Percentiles rank a stretch among this genome's conserved stretches.
Conservation (phyloP, 306 rosid genomes). For the Begonia fuchsioides region DNA sequence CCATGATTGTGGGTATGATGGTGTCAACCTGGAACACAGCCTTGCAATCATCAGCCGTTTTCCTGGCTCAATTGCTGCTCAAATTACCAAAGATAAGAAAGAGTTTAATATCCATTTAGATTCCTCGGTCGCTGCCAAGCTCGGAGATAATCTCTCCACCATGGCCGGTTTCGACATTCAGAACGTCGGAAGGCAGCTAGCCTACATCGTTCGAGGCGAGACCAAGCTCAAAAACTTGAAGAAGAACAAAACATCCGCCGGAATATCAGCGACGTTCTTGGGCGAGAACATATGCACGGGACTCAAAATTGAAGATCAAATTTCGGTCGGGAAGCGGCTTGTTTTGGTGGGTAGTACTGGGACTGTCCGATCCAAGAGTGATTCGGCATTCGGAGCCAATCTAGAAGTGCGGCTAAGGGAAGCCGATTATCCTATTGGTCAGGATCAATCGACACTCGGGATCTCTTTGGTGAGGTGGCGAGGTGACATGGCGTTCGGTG, state of each 20-base stretch:
- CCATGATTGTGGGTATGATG: conserved; percentile 96
- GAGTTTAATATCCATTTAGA: conserved; percentile 90
- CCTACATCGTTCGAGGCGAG: conserved; percentile 49
- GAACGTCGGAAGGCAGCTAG: conserved; percentile 47
- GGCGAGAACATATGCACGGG: conserved; percentile 88
- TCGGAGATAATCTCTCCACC: conserved; percentile 68
- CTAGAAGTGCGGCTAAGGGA: conserved; percentile 86
- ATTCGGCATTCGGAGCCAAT: conserved; percentile 88
- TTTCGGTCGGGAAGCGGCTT: conserved; percentile 72
- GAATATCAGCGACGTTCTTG: conserved; percentile 68
- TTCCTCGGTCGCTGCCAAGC: conserved; percentile 83
- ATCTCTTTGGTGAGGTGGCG: conserved; percentile 88
- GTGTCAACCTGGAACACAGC: conserved; percentile 74
- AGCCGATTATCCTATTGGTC: conserved; percentile 96
- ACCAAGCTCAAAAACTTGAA: conserved; percentile 61
- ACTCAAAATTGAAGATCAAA: conserved; percentile 77
- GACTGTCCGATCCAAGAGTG: conserved; percentile 62
- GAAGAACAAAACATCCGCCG: conserved; percentile 75
- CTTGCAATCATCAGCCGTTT: conserved; percentile 51
- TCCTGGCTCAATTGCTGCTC: conserved; percentile 72
- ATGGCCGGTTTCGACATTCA: conserved; percentile 99
- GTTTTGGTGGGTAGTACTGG: conserved; percentile 80
- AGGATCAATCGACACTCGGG: conserved; percentile 81
- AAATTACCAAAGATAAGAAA: conserved; percentile 88
- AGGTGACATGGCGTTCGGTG: conserved; percentile 79